phyloP scores from a whole-genome alignment of 352 stramenopile genomes.

The Pythium sukuiense region DNA sequence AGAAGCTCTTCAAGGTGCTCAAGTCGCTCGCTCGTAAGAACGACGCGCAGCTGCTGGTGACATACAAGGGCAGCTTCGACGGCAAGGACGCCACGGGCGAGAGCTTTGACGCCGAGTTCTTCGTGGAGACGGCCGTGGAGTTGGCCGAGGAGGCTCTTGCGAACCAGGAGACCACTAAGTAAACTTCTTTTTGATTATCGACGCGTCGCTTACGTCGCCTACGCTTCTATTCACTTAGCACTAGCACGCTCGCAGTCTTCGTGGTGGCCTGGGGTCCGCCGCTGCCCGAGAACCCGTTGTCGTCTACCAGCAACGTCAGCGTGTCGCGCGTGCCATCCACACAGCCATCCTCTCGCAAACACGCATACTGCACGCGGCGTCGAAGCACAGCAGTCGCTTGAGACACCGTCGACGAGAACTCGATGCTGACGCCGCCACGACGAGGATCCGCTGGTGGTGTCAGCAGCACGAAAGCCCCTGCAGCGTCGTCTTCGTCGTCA shows the following conservation, averaged over 20 bases:
- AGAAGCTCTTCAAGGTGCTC: conserved; percentile 70
- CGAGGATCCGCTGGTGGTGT: neutral
- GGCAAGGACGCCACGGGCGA: conserved; percentile 23
- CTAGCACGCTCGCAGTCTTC: conserved; percentile 15
- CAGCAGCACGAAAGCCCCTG: neutral
- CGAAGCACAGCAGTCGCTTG: conserved; percentile 26
- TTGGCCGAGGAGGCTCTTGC: conserved; percentile 63
- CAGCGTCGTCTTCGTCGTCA: neutral
- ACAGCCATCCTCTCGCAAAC: conserved; percentile 29
- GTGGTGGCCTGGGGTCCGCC: conserved; percentile 31
- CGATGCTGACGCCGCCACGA: conserved; percentile 23
- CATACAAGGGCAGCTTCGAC: conserved; percentile 78
- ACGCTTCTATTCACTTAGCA: conserved; percentile 16
- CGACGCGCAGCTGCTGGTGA: conserved; percentile 72
- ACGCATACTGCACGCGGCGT: conserved; percentile 41
- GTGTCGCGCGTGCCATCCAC: conserved; percentile 32
- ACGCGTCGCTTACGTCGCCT: conserved; percentile 7
- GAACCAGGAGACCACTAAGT: conserved; percentile 24
- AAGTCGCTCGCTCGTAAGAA: conserved; percentile 87
- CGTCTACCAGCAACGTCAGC: conserved; percentile 50
- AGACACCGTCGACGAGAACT: conserved; percentile 38
- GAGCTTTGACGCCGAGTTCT: conserved; percentile 79
- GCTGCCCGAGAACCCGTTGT: conserved; percentile 54
- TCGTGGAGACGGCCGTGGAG: conserved; percentile 81
- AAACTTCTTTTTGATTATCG: conserved; percentile 7